Percentiles rank a stretch among this genome's conserved stretches.
Conservation (phyloP, 1,284 basidiomycete species). For the Ustilago xerochloae region DNA sequence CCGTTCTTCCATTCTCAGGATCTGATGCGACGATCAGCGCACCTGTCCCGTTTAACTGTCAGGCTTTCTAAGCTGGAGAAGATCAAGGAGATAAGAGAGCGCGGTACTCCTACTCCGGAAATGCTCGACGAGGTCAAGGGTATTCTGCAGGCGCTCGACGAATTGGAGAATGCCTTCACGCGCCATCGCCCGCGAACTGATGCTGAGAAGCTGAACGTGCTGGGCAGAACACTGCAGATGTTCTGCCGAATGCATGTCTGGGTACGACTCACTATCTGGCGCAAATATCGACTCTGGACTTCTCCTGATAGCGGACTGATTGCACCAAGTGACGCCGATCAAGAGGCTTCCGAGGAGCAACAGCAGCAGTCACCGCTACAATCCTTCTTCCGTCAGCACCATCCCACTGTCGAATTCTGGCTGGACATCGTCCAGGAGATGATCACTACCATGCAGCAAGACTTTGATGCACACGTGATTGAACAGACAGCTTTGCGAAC, state of each 20-base stretch:
- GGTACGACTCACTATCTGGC: constrained; percentile 47
- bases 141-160: constrained; percentile 23
- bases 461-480: constrained; percentile 37
- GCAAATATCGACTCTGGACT: constrained; percentile 42
- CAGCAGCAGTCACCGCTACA: background rate
- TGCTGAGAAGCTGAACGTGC: constrained; percentile 29
- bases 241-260: constrained; percentile 52
- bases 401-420: constrained; percentile 50
- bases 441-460: constrained; percentile 21
- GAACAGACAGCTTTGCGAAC: constrained; percentile 16
- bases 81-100: constrained; percentile 18
- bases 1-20: constrained; percentile 52
- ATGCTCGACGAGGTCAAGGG: constrained; percentile 20
- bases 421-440: constrained; percentile 28
- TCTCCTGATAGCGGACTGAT: background rate
- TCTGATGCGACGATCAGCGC: constrained; percentile 41
- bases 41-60: constrained; percentile 28
- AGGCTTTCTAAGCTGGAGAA: constrained; percentile 25
- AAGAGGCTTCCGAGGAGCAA: background rate
- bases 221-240: constrained; percentile 49
- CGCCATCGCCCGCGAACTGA: constrained; percentile 37
- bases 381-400: constrained; percentile 17
- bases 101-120: constrained; percentile 8
- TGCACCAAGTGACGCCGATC: background rate
- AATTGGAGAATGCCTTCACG: constrained; percentile 31